Conservation (phyloP, 768 basidiomycete species). For the Tubosaeta sp. region DNA sequence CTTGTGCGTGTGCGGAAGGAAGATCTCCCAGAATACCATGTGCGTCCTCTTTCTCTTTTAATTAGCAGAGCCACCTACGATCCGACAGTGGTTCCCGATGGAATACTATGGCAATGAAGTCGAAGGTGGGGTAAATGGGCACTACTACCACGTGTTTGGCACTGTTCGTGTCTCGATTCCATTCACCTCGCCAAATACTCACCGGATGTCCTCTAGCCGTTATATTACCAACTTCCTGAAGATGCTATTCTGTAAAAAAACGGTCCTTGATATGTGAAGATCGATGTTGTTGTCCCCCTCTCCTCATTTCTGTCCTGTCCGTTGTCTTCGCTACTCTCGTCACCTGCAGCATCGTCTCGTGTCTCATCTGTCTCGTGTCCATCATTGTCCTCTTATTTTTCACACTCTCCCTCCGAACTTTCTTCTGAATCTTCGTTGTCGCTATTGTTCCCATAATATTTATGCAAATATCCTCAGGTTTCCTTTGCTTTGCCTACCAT, state of each 20-base stretch:
- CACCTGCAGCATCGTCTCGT: slow-evolving; percentile 22
- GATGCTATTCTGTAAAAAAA: slow-evolving; percentile 35
- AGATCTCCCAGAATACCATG: slow-evolving; percentile 59
- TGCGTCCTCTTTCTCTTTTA: slow-evolving; percentile 30
- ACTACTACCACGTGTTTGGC: slow-evolving; percentile 74
- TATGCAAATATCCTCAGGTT: no score
- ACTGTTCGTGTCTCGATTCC: slow-evolving; percentile 44
- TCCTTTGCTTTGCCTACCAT: no score
- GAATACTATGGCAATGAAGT: slow-evolving; percentile 56
- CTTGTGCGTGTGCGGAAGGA: slow-evolving; percentile 68
- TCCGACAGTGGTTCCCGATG: slow-evolving; percentile 68
- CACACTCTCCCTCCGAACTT: slow-evolving; percentile 31
- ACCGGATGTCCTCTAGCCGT: slow-evolving; percentile 32
- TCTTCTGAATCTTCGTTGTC: slow-evolving; percentile 34
- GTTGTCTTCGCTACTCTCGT: slow-evolving; percentile 15
- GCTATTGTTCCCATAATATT: slow-evolving; percentile 50
- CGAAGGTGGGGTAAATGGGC: slow-evolving; percentile 59
- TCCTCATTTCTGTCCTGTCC: slow-evolving; percentile 18
- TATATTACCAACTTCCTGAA: slow-evolving; percentile 51
- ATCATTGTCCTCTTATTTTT: slow-evolving; percentile 21
- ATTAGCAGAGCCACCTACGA: background rate
- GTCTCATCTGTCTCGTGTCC: slow-evolving; percentile 28
- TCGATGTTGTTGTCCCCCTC: slow-evolving; percentile 9
- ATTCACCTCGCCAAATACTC: background rate
- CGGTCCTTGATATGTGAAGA: background rate